Evolutionary conservation across 202 grass and related monocot species (phyloP), one percentile per base, ranked within the genome.

Genomic region (Miscanthus sacchariflorus): DNA sequence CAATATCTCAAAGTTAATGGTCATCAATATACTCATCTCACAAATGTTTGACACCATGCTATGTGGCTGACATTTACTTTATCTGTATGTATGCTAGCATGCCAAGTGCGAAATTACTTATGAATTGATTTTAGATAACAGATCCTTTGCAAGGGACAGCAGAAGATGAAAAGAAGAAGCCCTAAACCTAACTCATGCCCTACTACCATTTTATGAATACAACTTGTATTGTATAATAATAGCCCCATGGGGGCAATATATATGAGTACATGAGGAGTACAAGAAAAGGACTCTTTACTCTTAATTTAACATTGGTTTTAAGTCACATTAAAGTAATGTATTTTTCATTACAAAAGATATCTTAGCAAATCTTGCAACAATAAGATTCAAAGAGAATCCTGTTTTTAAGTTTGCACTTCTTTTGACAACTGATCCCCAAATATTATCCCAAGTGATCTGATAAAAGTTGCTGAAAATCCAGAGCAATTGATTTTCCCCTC

Each of bases 21-120:
- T 68, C 25, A 68, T 76, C 15, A 43, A 42, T 68, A 9, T 3
- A 54, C 11, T 58, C 6, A 13, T 78, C 9, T 12, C 13, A 66
- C 68, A 81, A 73, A 28, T 72, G 2, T 25, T 74, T 14, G 69
- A 65, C 18, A 43, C n/a, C 6, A 13, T 14, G 7, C n/a, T 45
- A 24, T 46, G 12, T 44, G 0, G 11, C 12, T 1, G 72, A 48
- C n/a, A 48, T 74, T 73, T 73, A n/a, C n/a, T 17, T 27, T 74
- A 43, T 74, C n/a, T 25, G 35, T 39, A 42, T 71, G 39, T 74
- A 46, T 74, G 72, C n/a, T 46, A 74, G 42, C 72, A 74, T 43
- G 40, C 42, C 42, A 35, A 54, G 27, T 76, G 46, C 27, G 0
- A 54, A 49, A 50, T 30, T 75, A 17, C 44, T 75, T 75, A 8